These are phyloP conservation scores for Vigna trinervia DNA, from an alignment of 306 rosid species.

Conservation along the genomic window DNA sequence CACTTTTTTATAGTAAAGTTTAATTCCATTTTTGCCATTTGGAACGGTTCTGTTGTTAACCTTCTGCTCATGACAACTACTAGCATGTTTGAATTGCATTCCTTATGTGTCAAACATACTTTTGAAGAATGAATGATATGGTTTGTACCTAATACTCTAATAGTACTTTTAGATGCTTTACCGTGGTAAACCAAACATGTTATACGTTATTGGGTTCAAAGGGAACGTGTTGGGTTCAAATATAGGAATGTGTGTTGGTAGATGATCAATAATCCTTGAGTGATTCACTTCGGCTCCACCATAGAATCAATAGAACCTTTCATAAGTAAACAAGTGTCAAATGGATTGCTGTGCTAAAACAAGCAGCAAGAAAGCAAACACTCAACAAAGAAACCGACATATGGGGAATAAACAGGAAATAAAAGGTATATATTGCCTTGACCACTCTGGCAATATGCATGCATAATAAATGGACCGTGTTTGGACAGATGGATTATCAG, in stretches of 20 bases:
- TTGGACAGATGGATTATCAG: background rate
- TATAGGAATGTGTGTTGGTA: background rate
- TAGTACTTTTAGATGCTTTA: background rate
- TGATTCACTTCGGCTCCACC: background rate
- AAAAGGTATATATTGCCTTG: background rate
- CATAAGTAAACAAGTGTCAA: background rate
- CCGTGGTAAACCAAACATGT: background rate
- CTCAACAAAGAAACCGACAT: background rate
- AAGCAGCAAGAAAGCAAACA: background rate
- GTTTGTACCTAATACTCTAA: background rate
- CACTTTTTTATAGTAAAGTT: slow-evolving; percentile 36
- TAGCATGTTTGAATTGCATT: background rate
- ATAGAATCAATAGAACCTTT: background rate
- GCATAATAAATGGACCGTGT: background rate
- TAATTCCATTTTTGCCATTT: slow-evolving; percentile 28
- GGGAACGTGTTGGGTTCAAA: background rate
- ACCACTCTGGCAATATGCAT: background rate
- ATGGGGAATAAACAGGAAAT: background rate
- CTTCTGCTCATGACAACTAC: slow-evolving; percentile 14
- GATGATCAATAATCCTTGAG: background rate
- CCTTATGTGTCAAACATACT: background rate
- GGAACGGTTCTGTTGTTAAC: slow-evolving; percentile 14
- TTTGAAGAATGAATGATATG: background rate
- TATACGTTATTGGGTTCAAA: background rate
- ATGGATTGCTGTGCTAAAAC: background rate